Evolutionary conservation across 1,284 basidiomycete species (phyloP).

Genomic region (Polyporus tsugae): DNA sequence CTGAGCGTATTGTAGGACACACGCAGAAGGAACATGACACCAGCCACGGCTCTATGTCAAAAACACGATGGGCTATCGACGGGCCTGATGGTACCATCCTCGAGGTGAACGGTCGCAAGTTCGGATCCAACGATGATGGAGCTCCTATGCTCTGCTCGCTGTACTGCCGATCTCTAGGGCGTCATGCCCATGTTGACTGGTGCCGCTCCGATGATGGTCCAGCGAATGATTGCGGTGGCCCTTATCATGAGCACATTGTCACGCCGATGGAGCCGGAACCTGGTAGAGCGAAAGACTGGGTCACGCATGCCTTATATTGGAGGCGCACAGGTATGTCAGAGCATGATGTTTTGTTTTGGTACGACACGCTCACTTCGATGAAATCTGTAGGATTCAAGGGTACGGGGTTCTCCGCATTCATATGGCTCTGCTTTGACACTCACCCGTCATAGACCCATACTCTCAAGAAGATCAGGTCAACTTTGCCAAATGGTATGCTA

Average conservation of each 20-base stretch:
- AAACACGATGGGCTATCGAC: conserved; percentile 62
- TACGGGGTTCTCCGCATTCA: neutral
- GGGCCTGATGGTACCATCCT: conserved; percentile 54
- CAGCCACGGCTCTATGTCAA: conserved; percentile 69
- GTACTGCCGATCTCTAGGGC: conserved; percentile 60
- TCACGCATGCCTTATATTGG: conserved; percentile 67
- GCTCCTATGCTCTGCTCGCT: conserved; percentile 72
- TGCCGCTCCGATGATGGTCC: conserved; percentile 52
- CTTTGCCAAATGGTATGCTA: conserved; percentile 67
- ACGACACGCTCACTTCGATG: neutral
- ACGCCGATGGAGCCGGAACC: conserved; percentile 56
- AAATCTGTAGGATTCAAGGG: conserved; percentile 45
- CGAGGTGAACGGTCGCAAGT: conserved; percentile 64
- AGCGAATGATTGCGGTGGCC: conserved; percentile 49
- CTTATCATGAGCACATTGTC: conserved; percentile 56
- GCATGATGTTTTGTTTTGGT: neutral
- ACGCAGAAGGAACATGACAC: conserved; percentile 68
- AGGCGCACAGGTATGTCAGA: conserved; percentile 57
- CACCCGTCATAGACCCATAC: conserved; percentile 58
- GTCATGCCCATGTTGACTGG: conserved; percentile 65
- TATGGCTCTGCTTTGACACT: neutral
- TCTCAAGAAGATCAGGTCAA: conserved; percentile 59
- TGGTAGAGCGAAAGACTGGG: conserved; percentile 56
- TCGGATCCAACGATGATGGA: conserved; percentile 62
- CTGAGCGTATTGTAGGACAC: conserved; percentile 59